Evolutionary conservation across 163 green algal genomes (phyloP), one percentile per base, ranked within the genome.

Genomic region (Scenedesmus sp.): DNA sequence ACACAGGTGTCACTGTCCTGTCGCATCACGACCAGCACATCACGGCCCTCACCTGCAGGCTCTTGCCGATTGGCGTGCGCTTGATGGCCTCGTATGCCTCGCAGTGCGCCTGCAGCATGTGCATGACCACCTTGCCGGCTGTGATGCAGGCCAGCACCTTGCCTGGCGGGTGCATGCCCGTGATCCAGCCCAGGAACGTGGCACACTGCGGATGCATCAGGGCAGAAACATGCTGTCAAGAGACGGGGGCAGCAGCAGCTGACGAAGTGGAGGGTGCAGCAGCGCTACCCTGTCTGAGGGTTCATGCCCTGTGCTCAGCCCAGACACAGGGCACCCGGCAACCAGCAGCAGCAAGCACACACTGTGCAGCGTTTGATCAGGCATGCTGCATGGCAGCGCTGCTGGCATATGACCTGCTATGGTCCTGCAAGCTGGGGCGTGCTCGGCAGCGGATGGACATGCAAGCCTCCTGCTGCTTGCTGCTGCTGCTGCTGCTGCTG

Each of bases 1-100:
- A 15, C 51, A 22, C n/a, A 61, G 51, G 20, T 61, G 51, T 61
- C 12, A 22, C n/a, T n/a, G n/a, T n/a, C n/a, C n/a, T n/a, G n/a
- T n/a, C n/a, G n/a, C n/a, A n/a, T n/a, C n/a, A n/a, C n/a, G n/a
- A n/a, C n/a, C n/a, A n/a, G 76, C n/a, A 46, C 30, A 42, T 9
- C 73, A n/a, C 3, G 9, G 9, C 51, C 56, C 79, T 70, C 86
- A 93, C 91, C 90, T 93, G 85, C 18, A 93, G 84, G 53, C 85
- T 59, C 10, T 92, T 53, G 42, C 95, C 86, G 26, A 93, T 91
- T 81, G 95, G 93, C 76, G 96, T 87, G 0, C 87, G 87, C 89
- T 98, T 98, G 90, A 98, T 97, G 37, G 95, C 94, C 1, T 93
- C 51, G 91, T 98, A 98, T 0, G 93, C 95, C 42, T 92, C 88